Evolutionary conservation across 306 rosid species (phyloP).

Genomic region (Carpinus fangiana): DNA sequence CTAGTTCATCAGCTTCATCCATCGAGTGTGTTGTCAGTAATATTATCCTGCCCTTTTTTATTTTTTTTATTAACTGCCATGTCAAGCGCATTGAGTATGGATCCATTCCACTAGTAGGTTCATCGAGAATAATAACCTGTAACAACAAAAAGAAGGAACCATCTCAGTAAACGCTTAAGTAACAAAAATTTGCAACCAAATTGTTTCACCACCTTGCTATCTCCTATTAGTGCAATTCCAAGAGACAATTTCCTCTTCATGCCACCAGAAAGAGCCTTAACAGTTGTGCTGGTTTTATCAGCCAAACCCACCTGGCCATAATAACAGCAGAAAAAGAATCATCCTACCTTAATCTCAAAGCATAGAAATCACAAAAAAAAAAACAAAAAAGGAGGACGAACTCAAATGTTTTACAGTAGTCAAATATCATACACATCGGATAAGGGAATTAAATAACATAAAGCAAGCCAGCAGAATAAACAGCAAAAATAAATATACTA

Average conservation of each 20-base stretch:
- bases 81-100: slow-evolving; percentile 98
- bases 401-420: neutral
- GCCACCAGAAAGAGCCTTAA: slow-evolving; percentile 90
- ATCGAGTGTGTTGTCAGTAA: slow-evolving; percentile 94
- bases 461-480: neutral
- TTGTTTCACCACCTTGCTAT: slow-evolving; percentile 69
- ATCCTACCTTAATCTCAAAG: slow-evolving; percentile 2
- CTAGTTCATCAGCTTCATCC: slow-evolving; percentile 99
- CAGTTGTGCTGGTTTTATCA: slow-evolving; percentile 75
- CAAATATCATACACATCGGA: neutral
- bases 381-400: neutral
- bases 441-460: neutral
- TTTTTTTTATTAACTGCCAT: slow-evolving; percentile 92
- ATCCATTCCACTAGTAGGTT: slow-evolving; percentile 99
- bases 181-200: slow-evolving; percentile 11
- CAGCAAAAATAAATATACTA: too few relatives aligned
- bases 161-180: slow-evolving; percentile 17
- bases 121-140: slow-evolving; percentile 93
- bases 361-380: neutral
- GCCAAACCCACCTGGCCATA: slow-evolving; percentile 87
- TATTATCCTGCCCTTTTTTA: slow-evolving; percentile 90
- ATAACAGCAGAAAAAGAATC: slow-evolving; percentile 27
- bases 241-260: slow-evolving; percentile 98
- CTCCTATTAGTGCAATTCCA: slow-evolving; percentile 92
- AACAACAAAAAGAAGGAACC: slow-evolving; percentile 24